Evolutionary conservation across 306 rosid species (phyloP).

Genomic region (Quillaja saponaria): DNA sequence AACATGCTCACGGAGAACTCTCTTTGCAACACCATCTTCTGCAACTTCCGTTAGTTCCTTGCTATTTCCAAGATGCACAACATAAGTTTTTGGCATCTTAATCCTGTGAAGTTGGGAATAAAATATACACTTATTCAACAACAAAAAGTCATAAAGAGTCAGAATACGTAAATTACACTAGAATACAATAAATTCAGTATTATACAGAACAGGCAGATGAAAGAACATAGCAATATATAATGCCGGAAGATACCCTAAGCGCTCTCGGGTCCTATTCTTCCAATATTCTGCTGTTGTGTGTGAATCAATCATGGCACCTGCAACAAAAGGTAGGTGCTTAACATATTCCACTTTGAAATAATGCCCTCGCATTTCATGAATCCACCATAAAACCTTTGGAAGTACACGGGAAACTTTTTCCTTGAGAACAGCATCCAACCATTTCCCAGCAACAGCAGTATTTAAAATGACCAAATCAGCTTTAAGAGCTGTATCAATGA

Average conservation of each 20-base stretch:
- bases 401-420: slow-evolving; percentile 71
- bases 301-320: slow-evolving; percentile 98
- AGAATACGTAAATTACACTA: neutral
- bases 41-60: slow-evolving; percentile 95
- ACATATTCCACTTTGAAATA: slow-evolving; percentile 96
- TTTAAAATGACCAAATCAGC: slow-evolving; percentile 85
- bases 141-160: neutral
- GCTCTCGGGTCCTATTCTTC: slow-evolving; percentile 82
- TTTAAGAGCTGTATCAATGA: slow-evolving; percentile 71
- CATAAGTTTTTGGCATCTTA: slow-evolving; percentile 83
- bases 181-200: too few species aligned
- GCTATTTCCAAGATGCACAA: slow-evolving; percentile 98
- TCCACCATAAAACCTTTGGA: slow-evolving; percentile 99
- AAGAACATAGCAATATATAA: slow-evolving; percentile 2
- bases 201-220: neutral
- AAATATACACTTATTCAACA: neutral
- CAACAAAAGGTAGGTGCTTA: slow-evolving; percentile 98
- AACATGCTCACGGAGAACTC: slow-evolving; percentile 92
- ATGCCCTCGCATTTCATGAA: slow-evolving; percentile 98
- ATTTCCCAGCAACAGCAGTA: slow-evolving; percentile 98
- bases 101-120: slow-evolving; percentile 48
- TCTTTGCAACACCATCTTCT: slow-evolving; percentile 78
- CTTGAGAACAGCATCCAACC: slow-evolving; percentile 87
- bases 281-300: slow-evolving; percentile 86
- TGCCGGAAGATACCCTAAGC: slow-evolving; percentile 56